Conservation (phyloP, 208 protist genomes). For the Angomonas deanei region DNA sequence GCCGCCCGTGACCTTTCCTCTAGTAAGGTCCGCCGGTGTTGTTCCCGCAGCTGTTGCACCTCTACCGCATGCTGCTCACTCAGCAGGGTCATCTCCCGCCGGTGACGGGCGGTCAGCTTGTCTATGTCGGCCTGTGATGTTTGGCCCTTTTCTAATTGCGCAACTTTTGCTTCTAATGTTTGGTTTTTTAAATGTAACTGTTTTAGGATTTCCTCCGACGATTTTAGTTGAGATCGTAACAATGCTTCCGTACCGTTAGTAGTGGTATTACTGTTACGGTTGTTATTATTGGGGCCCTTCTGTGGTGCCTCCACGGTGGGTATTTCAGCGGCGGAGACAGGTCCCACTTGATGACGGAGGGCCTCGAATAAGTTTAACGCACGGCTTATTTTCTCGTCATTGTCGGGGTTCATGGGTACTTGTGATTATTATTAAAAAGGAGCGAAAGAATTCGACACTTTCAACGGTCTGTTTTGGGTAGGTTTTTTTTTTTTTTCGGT, state of each 20-base stretch:
- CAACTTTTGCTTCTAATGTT: neutral
- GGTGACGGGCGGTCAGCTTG: neutral
- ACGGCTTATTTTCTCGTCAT: no score
- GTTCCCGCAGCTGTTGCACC: neutral
- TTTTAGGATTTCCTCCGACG: neutral
- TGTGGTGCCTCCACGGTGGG: no score
- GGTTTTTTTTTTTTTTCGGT: no score
- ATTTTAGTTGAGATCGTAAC: neutral
- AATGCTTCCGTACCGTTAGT: neutral
- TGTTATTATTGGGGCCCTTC: constrained; percentile 4
- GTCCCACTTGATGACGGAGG: no score
- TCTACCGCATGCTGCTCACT: neutral
- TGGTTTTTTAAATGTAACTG: neutral
- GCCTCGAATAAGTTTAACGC: no score
- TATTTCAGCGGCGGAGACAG: no score
- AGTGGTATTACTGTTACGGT: neutral
- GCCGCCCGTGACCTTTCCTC: no score
- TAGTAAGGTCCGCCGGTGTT: neutral
- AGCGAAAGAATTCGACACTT: no score
- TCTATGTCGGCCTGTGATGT: neutral
- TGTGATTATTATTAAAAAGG: no score
- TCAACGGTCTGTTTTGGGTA: no score
- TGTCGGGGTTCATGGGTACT: no score
- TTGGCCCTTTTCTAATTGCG: neutral
- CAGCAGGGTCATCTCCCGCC: neutral